Conservation (phyloP, 169 alveolate species). For the Eimeria falciformis region DNA sequence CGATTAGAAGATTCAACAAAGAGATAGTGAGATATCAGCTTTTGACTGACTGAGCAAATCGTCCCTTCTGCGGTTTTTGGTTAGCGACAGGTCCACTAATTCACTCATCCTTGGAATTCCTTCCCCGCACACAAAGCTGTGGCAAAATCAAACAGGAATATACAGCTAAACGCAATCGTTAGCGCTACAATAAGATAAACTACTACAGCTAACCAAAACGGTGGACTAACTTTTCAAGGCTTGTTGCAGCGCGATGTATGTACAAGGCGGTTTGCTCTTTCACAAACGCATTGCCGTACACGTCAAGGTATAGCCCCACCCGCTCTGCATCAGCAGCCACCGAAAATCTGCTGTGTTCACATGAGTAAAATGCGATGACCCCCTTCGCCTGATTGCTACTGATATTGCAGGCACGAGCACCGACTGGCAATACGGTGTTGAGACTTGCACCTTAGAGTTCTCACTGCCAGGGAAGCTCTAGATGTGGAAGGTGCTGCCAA, state of each 20-base stretch:
- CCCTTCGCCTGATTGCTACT: not conserved
- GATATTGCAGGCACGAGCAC: no score
- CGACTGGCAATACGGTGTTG: not conserved
- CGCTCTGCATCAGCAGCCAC: slow-evolving; percentile 1
- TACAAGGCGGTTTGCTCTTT: slow-evolving; percentile 22
- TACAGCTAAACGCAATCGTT: not conserved
- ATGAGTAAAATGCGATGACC: not conserved
- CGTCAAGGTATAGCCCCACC: slow-evolving; percentile 7
- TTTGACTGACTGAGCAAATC: slow-evolving; percentile 84
- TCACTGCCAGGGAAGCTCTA: not conserved
- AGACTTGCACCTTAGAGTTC: no score
- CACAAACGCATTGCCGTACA: slow-evolving; percentile 43
- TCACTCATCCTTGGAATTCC: slow-evolving; percentile 80
- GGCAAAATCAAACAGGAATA: no score
- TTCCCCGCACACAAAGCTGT: slow-evolving; percentile 84
- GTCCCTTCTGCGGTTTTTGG: slow-evolving; percentile 87
- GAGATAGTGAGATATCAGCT: no score
- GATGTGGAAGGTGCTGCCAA: not conserved
- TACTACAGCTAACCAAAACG: slow-evolving; percentile 32
- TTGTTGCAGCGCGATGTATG: not conserved
- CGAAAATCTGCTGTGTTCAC: not conserved
- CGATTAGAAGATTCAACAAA: no score
- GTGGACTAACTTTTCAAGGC: not conserved
- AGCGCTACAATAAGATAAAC: no score
- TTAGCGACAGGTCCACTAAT: slow-evolving; percentile 82